Conservation (phyloP, 108 stramenopile species). For the Discostella pseudostelligera region DNA sequence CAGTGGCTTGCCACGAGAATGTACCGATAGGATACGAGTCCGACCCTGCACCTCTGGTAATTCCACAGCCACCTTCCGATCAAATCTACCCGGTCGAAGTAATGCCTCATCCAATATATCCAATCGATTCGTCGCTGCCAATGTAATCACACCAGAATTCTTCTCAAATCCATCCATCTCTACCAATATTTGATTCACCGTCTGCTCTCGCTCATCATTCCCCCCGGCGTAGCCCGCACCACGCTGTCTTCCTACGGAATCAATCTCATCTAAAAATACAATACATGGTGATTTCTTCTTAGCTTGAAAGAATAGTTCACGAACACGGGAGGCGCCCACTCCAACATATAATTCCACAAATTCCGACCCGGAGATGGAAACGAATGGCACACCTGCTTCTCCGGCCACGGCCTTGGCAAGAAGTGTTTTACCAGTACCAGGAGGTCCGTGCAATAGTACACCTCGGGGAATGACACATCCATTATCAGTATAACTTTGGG, state of each 20-base stretch:
- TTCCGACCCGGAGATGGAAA: constrained; percentile 90
- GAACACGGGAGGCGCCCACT: constrained; percentile 94
- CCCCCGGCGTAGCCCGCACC: constrained; percentile 93
- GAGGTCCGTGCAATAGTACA: constrained; percentile 77
- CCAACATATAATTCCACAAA: constrained; percentile 99
- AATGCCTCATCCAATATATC: constrained; percentile 95
- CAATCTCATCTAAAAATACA: constrained; percentile 98
- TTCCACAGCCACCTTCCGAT: constrained; percentile 94
- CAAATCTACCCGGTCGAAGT: constrained; percentile 97
- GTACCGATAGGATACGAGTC: constrained; percentile 88
- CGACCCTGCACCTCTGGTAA: constrained; percentile 94
- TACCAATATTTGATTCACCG: constrained; percentile 98
- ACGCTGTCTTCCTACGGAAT: constrained; percentile 91
- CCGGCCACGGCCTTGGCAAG: constrained; percentile 97
- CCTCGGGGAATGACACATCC: constrained; percentile 82
- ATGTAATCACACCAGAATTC: constrained; percentile 92
- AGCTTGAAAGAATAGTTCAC: constrained; percentile 94
- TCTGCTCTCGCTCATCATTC: constrained; percentile 95
- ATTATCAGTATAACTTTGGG: constrained; percentile 84
- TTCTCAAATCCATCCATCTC: constrained; percentile 98
- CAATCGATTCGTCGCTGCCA: constrained; percentile 97
- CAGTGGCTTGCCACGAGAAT: constrained; percentile 91
- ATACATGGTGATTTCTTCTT: constrained; percentile 95
- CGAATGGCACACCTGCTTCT: constrained; percentile 97
- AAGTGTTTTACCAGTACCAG: constrained; percentile 89